These are phyloP conservation scores for apple (Malus domestica) DNA, from an alignment of 306 rosid species.

Conservation along the genomic window DNA sequence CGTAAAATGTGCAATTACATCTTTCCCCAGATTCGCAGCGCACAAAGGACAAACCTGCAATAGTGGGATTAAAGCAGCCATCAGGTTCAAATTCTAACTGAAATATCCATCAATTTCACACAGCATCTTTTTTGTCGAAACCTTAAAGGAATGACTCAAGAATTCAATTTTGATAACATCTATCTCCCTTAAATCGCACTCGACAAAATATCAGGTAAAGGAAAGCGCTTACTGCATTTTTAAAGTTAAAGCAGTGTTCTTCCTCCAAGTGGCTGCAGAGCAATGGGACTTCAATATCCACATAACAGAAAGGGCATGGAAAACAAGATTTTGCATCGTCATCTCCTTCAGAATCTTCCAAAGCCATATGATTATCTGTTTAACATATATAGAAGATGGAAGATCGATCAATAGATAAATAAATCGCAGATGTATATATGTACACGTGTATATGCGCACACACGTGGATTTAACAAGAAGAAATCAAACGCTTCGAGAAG, in stretches of 20 bases:
- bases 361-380: conserved; percentile 35
- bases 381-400: not conserved
- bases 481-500: not conserved
- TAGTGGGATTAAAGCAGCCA: conserved; percentile 17
- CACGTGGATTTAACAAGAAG: not conserved
- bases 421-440: not conserved
- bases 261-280: conserved; percentile 70
- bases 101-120: not conserved
- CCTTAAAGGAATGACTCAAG: not conserved
- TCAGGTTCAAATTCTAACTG: conserved; percentile 15
- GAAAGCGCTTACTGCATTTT: conserved; percentile 53
- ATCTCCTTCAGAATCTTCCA: conserved; percentile 55
- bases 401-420: not conserved
- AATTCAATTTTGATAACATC: not conserved
- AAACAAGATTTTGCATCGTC: conserved; percentile 46
- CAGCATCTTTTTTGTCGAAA: not conserved
- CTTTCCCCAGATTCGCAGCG: conserved; percentile 70
- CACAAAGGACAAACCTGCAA: conserved; percentile 90
- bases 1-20: conserved; percentile 56
- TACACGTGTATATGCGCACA: not conserved
- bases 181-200: not conserved
- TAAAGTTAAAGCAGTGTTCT: conserved; percentile 71
- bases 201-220: not conserved
- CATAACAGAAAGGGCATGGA: conserved; percentile 83
- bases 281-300: conserved; percentile 54